These are phyloP conservation scores for Scenedesmus sp. DNA, from an alignment of 163 green algal species.

Conservation along the genomic window DNA sequence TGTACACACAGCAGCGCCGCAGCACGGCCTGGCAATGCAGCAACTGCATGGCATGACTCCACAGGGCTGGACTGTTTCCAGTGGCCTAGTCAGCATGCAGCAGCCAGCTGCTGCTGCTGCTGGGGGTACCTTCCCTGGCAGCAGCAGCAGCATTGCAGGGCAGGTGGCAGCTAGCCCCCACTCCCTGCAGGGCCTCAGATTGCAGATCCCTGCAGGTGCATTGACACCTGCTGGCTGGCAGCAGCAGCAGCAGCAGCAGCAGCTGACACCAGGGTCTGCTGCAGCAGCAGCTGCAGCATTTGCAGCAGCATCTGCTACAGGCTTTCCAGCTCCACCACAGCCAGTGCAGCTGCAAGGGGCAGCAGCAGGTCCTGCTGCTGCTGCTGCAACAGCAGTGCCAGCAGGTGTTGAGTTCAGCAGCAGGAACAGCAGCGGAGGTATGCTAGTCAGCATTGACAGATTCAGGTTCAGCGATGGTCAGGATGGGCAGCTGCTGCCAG, in stretches of 20 bases:
- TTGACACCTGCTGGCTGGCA: not conserved
- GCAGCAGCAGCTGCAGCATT: conserved; percentile 4
- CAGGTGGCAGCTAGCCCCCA: not conserved
- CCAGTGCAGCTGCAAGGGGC: not conserved
- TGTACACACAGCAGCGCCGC: not conserved
- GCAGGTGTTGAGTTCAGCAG: not conserved
- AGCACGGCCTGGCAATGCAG: not conserved
- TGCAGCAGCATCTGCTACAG: not conserved
- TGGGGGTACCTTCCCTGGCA: not conserved
- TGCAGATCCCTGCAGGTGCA: not conserved
- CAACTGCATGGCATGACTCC: not conserved
- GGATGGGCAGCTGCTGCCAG: not conserved
- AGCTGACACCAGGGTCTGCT: conserved; percentile 1
- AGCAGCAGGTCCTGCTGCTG: not conserved
- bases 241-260: conserved; percentile 16
- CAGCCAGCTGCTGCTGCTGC: not conserved
- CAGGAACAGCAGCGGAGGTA: not conserved
- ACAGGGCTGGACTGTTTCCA: not conserved
- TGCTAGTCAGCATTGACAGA: not conserved
- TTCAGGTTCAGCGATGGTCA: not conserved
- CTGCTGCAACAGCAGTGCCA: not conserved
- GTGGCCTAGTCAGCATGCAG: not conserved
- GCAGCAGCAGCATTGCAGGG: not conserved
- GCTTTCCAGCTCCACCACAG: not conserved
- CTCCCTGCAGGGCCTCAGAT: not conserved